A percentile compares a stretch with the other conserved stretches of the same genome.
These are phyloP conservation scores for Alternaria gansuensis DNA, from an alignment of 2,329 filamentous ascomycete species.

Conservation along the genomic window DNA sequence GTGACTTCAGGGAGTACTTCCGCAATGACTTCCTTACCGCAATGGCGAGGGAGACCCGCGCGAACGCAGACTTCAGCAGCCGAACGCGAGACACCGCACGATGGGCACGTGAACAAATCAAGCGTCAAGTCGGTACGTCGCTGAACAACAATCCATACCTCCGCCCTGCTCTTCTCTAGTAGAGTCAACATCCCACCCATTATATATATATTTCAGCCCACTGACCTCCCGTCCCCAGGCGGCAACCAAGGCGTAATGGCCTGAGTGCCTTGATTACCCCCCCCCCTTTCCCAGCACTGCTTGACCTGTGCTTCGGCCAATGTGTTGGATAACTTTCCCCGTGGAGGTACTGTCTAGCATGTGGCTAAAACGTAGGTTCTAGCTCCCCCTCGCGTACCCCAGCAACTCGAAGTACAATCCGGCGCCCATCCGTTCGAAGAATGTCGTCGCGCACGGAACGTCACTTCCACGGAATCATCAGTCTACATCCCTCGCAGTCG, in stretches of 20 bases:
- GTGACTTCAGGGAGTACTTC: conserved; percentile 85
- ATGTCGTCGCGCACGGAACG: conserved; percentile 5
- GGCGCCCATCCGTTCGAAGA: conserved; percentile 4
- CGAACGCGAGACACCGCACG: conserved; percentile 94
- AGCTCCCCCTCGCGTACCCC: conserved; percentile 8
- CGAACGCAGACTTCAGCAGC: conserved; percentile 83
- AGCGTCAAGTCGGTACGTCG: conserved; percentile 74
- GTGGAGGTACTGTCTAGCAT: conserved; percentile 18
- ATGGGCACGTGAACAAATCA: conserved; percentile 97
- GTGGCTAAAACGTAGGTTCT: conserved; percentile 29
- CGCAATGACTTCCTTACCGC: conserved; percentile 87
- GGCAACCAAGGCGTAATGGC: conserved; percentile 50
- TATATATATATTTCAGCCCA: conserved; percentile 30
- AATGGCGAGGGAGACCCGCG: conserved; percentile 91
- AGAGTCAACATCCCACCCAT: conserved; percentile 5
- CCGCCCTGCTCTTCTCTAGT: conserved; percentile 12
- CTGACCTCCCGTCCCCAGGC: conserved; percentile 41
- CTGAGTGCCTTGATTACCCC: conserved; percentile 32
- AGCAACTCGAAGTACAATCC: conserved; percentile 7
- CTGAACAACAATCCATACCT: conserved; percentile 23
- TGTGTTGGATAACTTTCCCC: conserved; percentile 27
- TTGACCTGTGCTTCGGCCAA: conserved; percentile 26
- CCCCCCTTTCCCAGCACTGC: conserved; percentile 22
- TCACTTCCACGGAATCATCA: background rate
- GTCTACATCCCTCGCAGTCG: conserved; percentile 1